phyloP scores from a whole-genome alignment of 2,329 filamentous ascomycete species.

The Tothia fuscella region DNA sequence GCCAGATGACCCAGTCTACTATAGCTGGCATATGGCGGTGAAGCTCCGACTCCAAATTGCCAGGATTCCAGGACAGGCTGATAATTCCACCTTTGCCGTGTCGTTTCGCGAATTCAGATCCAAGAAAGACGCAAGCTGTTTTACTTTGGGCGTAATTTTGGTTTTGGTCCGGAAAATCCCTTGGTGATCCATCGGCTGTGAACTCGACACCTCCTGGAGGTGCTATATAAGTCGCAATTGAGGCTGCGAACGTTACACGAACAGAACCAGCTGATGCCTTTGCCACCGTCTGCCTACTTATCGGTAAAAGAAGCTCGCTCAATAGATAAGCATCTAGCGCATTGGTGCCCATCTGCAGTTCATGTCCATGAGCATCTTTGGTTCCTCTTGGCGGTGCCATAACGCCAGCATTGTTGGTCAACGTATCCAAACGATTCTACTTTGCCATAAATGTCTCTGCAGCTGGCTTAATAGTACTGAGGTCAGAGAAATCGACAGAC shows the following conservation, averaged over 20 bases:
- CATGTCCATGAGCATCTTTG: conserved; percentile 17
- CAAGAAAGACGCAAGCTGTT: conserved; percentile 7
- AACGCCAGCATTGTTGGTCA: conserved; percentile 30
- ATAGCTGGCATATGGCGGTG: conserved; percentile 8
- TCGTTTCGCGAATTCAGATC: conserved; percentile 11
- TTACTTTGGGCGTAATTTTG: conserved; percentile 11
- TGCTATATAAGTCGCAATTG: neutral
- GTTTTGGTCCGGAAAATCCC: neutral
- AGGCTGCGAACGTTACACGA: conserved; percentile 11
- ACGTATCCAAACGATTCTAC: conserved; percentile 28
- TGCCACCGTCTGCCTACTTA: conserved; percentile 8
- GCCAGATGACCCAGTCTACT: neutral
- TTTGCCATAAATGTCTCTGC: conserved; percentile 23
- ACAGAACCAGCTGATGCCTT: conserved; percentile 14
- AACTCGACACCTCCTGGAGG: conserved; percentile 10
- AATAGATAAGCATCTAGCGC: conserved; percentile 11
- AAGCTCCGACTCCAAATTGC: conserved; percentile 10
- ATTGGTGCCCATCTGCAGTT: conserved; percentile 14
- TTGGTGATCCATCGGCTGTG: conserved; percentile 1
- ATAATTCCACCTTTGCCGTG: conserved; percentile 9
- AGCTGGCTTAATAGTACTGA: conserved; percentile 22
- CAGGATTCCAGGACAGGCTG: conserved; percentile 11
- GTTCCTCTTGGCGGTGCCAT: conserved; percentile 9
- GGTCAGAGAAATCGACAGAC: conserved; percentile 26
- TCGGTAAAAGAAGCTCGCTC: conserved; percentile 6